phyloP scores from a whole-genome alignment of 78 protist species.

The Dictyostelium citrinum region DNA sequence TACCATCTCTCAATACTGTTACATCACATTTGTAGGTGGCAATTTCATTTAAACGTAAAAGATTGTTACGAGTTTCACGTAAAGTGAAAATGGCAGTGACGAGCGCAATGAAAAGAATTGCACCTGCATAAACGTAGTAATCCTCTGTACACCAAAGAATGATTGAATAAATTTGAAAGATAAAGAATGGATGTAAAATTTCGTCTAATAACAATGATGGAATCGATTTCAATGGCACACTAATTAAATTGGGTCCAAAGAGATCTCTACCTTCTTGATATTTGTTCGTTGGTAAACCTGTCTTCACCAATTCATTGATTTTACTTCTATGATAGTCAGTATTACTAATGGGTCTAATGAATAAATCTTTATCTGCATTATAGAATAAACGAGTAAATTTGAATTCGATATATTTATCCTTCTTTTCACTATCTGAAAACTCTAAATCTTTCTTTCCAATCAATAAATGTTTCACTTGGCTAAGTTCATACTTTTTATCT shows the following conservation, averaged over 20 bases:
- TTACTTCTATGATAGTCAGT: not conserved
- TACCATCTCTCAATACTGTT: conserved; percentile 8
- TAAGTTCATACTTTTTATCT: conserved; percentile 6
- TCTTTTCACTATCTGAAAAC: not conserved
- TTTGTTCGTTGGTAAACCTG: not conserved
- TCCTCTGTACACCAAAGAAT: conserved; percentile 87
- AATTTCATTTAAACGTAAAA: conserved; percentile 52
- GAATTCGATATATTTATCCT: not conserved
- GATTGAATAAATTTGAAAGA: conserved; percentile 88
- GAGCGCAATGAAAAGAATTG: conserved; percentile 85
- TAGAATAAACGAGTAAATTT: conserved; percentile 49
- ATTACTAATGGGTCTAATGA: not conserved
- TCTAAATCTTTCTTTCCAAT: conserved; percentile 22
- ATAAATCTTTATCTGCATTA: not conserved
- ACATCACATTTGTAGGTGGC: conserved; percentile 13
- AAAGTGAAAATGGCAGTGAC: conserved; percentile 48
- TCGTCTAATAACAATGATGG: conserved; percentile 83
- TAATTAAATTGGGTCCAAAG: conserved; percentile 36
- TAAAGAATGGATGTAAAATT: conserved; percentile 91
- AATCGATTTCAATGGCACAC: conserved; percentile 66
- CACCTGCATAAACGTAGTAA: conserved; percentile 86
- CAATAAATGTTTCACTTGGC: not conserved
- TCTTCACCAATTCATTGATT: not conserved
- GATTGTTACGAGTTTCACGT: conserved; percentile 44
- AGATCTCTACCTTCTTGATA: not conserved